phyloP scores from a whole-genome alignment of 352 stramenopile genomes.

The Phytophthora syringae region DNA sequence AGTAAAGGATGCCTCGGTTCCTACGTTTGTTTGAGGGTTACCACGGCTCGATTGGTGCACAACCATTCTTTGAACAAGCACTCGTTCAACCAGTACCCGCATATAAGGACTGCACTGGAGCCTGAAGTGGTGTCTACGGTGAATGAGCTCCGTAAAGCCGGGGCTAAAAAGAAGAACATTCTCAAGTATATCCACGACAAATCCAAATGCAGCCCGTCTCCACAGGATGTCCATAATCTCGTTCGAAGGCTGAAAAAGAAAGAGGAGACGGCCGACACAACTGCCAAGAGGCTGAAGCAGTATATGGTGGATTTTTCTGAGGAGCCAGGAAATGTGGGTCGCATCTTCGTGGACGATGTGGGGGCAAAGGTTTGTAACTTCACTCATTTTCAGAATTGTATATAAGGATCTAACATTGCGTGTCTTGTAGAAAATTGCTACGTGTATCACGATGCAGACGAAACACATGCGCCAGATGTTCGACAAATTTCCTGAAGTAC shows the following conservation, averaged over 20 bases:
- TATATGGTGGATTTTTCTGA: too few relatives aligned
- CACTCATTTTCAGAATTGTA: too few relatives aligned
- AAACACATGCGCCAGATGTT: conserved; percentile 12
- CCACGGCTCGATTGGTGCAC: neutral
- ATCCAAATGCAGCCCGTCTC: neutral
- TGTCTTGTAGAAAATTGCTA: conserved; percentile 12
- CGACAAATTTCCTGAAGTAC: conserved; percentile 13
- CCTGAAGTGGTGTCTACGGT: neutral
- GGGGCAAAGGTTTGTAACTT: too few relatives aligned
- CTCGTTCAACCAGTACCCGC: conserved; percentile 1
- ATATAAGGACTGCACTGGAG: neutral
- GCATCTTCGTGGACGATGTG: too few relatives aligned
- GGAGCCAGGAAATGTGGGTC: too few relatives aligned
- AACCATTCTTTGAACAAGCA: neutral
- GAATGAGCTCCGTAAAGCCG: neutral
- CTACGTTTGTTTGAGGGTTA: neutral
- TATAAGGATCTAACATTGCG: too few relatives aligned
- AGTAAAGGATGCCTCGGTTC: neutral
- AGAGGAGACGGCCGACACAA: neutral
- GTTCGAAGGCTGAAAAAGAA: conserved; percentile 1
- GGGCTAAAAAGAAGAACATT: conserved; percentile 12
- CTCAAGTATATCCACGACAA: conserved; percentile 9
- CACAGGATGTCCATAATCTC: conserved; percentile 12
- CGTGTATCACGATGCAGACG: conserved; percentile 25
- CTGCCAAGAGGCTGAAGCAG: too few relatives aligned